A percentile compares a stretch with the other conserved stretches of the same genome.
Evolutionary conservation across 176 grass and related monocot species (phyloP).

Genomic region (Aegilops umbellulata): DNA sequence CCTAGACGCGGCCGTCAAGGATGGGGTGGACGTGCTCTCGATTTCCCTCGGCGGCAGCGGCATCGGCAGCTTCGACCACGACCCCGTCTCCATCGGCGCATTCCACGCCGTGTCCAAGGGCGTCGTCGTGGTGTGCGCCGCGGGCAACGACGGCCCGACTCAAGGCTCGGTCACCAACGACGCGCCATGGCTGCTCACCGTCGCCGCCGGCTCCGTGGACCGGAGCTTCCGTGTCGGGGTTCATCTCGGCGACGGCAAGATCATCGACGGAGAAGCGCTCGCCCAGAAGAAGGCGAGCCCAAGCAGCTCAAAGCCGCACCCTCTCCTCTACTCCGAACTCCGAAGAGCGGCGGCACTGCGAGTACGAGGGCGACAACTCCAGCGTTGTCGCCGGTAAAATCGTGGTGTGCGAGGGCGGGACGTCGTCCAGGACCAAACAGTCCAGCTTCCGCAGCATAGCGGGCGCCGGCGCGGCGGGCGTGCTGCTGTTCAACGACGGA

Average conservation of each 20-base stretch:
- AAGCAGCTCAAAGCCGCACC: neutral
- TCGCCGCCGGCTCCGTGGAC: neutral
- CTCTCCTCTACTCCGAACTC: neutral
- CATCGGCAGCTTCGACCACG: neutral
- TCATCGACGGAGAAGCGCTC: neutral
- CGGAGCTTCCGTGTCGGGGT: neutral
- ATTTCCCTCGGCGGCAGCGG: neutral
- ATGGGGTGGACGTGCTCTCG: neutral
- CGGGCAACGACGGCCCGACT: neutral
- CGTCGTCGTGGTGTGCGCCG: neutral
- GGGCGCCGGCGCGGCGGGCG: too few relatives aligned
- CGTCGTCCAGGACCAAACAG: too few relatives aligned
- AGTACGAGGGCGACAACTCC: too few relatives aligned
- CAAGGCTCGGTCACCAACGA: neutral
- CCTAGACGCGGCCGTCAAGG: neutral
- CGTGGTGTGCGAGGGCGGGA: too few relatives aligned
- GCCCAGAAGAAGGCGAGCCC: neutral
- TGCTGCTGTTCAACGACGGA: too few relatives aligned
- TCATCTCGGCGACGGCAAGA: neutral
- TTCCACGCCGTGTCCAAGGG: neutral
- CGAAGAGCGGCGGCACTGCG: neutral
- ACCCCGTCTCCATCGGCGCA: neutral
- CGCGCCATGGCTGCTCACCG: neutral
- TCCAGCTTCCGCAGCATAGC: too few relatives aligned
- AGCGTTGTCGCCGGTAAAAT: too few relatives aligned